phyloP scores from a whole-genome alignment of 306 rosid genomes.

The Glycine latifolia region DNA sequence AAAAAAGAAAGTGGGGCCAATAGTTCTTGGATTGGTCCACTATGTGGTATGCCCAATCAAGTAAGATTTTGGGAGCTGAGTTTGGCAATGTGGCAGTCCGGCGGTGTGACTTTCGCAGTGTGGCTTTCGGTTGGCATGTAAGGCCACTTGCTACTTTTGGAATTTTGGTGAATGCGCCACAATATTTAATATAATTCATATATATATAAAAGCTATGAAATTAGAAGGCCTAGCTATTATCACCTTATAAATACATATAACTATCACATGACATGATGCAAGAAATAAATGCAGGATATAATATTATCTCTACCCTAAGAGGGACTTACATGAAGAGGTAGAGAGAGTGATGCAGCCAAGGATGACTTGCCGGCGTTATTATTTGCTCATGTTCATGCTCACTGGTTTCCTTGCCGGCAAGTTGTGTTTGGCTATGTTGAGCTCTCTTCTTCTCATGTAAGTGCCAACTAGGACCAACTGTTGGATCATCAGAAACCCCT shows the following conservation, averaged over 20 bases:
- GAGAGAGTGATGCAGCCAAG: conserved; percentile 58
- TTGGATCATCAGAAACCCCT: neutral
- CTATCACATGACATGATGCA: neutral
- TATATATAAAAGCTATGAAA: neutral
- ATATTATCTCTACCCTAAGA: conserved; percentile 46
- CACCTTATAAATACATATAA: conserved; percentile 22
- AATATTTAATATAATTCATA: too few relatives aligned
- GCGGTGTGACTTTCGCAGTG: conserved; percentile 35
- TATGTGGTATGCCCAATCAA: conserved; percentile 43
- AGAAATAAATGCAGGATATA: neutral
- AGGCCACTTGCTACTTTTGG: conserved; percentile 50
- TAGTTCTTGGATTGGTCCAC: conserved; percentile 45
- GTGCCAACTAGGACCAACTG: conserved; percentile 4
- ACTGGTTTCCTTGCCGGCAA: conserved; percentile 39
- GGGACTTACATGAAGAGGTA: conserved; percentile 52
- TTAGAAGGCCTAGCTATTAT: neutral
- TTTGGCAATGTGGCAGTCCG: conserved; percentile 29
- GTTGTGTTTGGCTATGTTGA: conserved; percentile 54
- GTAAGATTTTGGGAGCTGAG: conserved; percentile 33
- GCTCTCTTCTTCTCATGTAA: conserved; percentile 55
- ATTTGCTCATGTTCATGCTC: neutral
- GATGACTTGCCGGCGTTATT: conserved; percentile 59
- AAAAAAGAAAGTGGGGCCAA: conserved; percentile 33
- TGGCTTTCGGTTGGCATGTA: conserved; percentile 49
- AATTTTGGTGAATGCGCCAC: conserved; percentile 36